Percentiles rank a stretch among this genome's conserved stretches.
Evolutionary conservation across 2,329 filamentous ascomycete species (phyloP).

Genomic region (Rutstroemia sp.): DNA sequence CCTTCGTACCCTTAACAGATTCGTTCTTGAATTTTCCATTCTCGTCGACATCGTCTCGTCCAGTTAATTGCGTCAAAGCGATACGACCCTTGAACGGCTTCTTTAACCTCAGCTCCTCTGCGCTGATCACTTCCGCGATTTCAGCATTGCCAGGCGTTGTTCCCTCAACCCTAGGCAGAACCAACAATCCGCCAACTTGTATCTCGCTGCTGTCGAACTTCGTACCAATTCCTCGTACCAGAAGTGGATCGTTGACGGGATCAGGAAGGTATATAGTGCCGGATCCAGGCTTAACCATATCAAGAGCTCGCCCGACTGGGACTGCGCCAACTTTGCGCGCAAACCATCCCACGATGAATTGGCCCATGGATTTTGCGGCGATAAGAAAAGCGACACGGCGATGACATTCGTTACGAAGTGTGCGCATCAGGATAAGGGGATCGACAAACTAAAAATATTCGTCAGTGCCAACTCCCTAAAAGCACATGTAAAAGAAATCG

Average conservation of each 20-base stretch:
- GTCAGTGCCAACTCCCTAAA: constrained; percentile 5
- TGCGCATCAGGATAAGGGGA: constrained; percentile 85
- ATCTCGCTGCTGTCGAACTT: constrained; percentile 69
- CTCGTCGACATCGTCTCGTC: constrained; percentile 62
- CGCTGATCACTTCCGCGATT: constrained; percentile 71
- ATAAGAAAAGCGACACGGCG: constrained; percentile 89
- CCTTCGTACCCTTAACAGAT: constrained; percentile 12
- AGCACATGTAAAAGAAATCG: not conserved
- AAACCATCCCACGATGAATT: constrained; percentile 80
- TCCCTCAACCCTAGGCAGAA: constrained; percentile 78
- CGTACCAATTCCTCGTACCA: constrained; percentile 60
- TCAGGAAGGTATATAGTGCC: constrained; percentile 87
- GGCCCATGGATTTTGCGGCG: constrained; percentile 89
- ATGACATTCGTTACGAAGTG: constrained; percentile 73
- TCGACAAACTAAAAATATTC: constrained; percentile 70
- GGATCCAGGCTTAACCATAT: constrained; percentile 70
- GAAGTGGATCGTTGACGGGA: constrained; percentile 66
- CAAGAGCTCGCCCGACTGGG: constrained; percentile 87
- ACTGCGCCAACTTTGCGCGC: constrained; percentile 82
- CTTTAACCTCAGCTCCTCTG: constrained; percentile 78
- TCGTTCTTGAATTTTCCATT: constrained; percentile 37
- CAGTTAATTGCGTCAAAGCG: constrained; percentile 74
- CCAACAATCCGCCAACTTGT: constrained; percentile 74
- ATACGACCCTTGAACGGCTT: constrained; percentile 75
- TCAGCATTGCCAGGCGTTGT: constrained; percentile 65